A percentile compares a stretch with the other conserved stretches of the same genome.
Evolutionary conservation across 371 early-diverging fungal species (phyloP).

Genomic region (Rhizomucor pusillus): DNA sequence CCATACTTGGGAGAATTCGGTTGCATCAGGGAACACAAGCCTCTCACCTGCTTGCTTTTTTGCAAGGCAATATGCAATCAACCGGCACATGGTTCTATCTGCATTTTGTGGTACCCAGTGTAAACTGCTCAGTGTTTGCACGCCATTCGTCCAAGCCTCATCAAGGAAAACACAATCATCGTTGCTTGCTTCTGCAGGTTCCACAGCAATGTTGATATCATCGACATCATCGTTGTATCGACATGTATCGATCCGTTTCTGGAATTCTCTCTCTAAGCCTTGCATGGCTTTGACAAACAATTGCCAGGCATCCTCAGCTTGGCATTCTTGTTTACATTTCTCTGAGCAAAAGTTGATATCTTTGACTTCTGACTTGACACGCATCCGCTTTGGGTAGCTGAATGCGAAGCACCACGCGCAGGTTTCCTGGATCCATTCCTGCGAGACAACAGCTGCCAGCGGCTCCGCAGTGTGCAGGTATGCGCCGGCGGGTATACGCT

Average conservation of each 20-base stretch:
- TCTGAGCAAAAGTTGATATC: slow-evolving; percentile 34
- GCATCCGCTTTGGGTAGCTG: slow-evolving; percentile 34
- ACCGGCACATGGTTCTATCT: slow-evolving; percentile 34
- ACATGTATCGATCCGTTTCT: neutral
- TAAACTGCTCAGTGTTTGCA: neutral
- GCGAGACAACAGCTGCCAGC: slow-evolving; percentile 31
- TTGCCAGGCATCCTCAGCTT: slow-evolving; percentile 9
- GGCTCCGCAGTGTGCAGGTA: slow-evolving; percentile 24
- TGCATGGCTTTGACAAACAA: slow-evolving; percentile 3
- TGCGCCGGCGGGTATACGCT: slow-evolving; percentile 24
- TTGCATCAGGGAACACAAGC: neutral
- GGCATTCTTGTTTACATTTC: slow-evolving; percentile 15
- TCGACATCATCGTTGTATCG: neutral
- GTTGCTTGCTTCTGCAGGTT: slow-evolving; percentile 10
- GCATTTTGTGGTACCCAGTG: slow-evolving; percentile 13
- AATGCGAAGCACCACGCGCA: slow-evolving; percentile 41
- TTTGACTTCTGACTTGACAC: slow-evolving; percentile 19
- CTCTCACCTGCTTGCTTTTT: slow-evolving; percentile 12
- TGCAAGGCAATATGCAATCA: slow-evolving; percentile 29
- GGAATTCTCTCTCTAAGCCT: slow-evolving; percentile 9
- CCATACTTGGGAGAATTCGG: slow-evolving; percentile 19
- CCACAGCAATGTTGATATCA: neutral
- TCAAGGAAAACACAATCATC: slow-evolving; percentile 18
- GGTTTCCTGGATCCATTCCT: slow-evolving; percentile 43
- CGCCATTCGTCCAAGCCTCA: slow-evolving; percentile 19